Evolutionary conservation across 768 basidiomycete genomes (phyloP).

Genomic region (Podaxis rugospora): DNA sequence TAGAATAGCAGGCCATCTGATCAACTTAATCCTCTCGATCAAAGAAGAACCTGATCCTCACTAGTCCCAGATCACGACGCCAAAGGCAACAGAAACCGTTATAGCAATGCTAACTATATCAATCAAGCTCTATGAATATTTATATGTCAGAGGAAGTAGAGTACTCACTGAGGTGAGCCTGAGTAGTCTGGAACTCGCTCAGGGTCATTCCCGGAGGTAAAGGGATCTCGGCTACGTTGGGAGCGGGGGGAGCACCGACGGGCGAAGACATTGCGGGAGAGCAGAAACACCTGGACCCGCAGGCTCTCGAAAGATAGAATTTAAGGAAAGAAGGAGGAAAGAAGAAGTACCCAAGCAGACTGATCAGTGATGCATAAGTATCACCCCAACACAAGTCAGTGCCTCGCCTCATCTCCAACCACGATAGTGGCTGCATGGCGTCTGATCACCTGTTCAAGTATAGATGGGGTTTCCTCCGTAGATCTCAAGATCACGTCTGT

Average conservation of each 20-base stretch:
- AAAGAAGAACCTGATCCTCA: background rate
- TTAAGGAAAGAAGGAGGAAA: background rate
- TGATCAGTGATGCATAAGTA: background rate
- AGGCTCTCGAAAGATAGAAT: background rate
- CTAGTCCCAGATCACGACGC: conserved; percentile 8
- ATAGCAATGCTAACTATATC: conserved; percentile 2
- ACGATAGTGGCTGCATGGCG: background rate
- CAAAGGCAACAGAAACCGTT: conserved; percentile 1
- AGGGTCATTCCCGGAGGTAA: background rate
- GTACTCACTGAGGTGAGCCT: conserved; percentile 1
- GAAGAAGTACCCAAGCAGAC: background rate
- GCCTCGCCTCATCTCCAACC: background rate
- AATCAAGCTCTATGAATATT: background rate
- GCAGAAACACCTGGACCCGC: background rate
- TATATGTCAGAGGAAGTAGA: too few species aligned
- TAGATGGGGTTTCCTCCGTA: background rate
- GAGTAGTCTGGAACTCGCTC: background rate
- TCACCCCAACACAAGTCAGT: background rate
- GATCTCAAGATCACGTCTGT: background rate
- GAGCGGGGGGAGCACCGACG: background rate
- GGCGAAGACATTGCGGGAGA: background rate
- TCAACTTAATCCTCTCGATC: background rate
- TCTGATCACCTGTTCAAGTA: background rate
- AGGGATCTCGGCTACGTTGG: background rate
- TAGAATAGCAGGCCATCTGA: background rate